Evolutionary conservation across 345 rosid genomes (phyloP).

Genomic region (sweet orange (Citrus sinensis)): DNA sequence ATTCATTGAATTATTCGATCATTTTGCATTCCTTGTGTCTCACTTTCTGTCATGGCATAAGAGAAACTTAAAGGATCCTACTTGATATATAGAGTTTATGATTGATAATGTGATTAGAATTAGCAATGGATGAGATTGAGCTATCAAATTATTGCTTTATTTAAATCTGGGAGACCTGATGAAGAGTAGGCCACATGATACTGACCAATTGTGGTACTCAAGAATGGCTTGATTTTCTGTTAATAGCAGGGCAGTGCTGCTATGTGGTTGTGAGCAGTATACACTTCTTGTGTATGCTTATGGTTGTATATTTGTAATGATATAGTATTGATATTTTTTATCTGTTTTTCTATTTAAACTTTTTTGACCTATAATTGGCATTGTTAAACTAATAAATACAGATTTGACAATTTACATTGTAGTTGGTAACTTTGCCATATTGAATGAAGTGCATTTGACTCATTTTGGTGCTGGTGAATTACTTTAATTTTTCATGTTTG

Average conservation of each 20-base stretch:
- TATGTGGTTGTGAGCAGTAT: background rate
- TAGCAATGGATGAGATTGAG: background rate
- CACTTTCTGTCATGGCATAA: background rate
- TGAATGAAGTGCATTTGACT: background rate
- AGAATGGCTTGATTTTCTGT: background rate
- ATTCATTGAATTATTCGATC: background rate
- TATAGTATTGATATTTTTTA: background rate
- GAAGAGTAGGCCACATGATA: background rate
- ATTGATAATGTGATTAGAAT: background rate
- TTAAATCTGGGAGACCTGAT: background rate
- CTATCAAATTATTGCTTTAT: background rate
- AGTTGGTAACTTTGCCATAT: background rate
- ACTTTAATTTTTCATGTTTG: background rate
- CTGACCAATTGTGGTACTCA: background rate
- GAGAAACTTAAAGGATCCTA: background rate
- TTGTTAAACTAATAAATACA: background rate
- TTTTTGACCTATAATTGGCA: background rate
- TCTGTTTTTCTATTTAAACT: background rate
- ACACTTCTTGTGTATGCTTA: background rate
- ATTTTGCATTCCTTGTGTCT: background rate
- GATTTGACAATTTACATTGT: background rate
- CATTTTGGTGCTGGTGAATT: background rate
- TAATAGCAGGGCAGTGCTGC: background rate
- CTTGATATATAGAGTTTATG: background rate
- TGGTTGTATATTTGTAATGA: background rate